Evolutionary conservation across 192 early-diverging fungal species (phyloP), one percentile per base, ranked within the genome.

Genomic region (Coemansia brasiliensis): DNA sequence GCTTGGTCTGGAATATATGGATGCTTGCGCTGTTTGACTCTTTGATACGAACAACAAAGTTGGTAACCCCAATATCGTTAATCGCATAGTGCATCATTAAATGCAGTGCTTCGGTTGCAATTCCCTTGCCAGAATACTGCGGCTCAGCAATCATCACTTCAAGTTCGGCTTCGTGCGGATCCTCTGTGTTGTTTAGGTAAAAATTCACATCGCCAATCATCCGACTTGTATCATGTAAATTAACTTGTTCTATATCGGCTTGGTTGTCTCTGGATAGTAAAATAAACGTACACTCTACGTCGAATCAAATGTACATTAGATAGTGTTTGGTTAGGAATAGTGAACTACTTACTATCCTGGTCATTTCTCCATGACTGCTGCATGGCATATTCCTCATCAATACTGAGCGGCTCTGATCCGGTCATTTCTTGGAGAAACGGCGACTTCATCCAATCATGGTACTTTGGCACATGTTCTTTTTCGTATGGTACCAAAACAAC

Each of bases 201-300:
- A 98, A 85, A 69, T 98, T 98, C 17, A 94, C 92, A 71, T 98
- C 94, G 3, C 95, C 95, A 18, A 94, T 83, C 94, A 98, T 96
- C 11, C 83, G 86, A 77, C 42, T 48, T 21, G 27, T 54, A 37
- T 63, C 63, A 42, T 58, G 46, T 18, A 62, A 24, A 25, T 61
- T 25, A 18, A n/a, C 39, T 44, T 37, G 24, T 13, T 41, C 29
- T 12, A 39, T 22, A 10, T 8, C 11, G 12, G 48, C 41, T 4
- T 59, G 27, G n/a, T 32, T 11, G 35, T 54, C 45, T 37, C 56
- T 69, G 64, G 55, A 59, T 8, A 68, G 72, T 18, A 91, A 62
- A 42, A 91, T 91, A 70, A 91, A 91, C 3, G 90, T 91, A 53
- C 87, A 86, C 55, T 91, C 73, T 76, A 76, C 50, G 27, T 17